Base-by-base conservation (phyloP, 2,329 filamentous ascomycete genomes). In the Gaeumannomyces tritici region DNA sequence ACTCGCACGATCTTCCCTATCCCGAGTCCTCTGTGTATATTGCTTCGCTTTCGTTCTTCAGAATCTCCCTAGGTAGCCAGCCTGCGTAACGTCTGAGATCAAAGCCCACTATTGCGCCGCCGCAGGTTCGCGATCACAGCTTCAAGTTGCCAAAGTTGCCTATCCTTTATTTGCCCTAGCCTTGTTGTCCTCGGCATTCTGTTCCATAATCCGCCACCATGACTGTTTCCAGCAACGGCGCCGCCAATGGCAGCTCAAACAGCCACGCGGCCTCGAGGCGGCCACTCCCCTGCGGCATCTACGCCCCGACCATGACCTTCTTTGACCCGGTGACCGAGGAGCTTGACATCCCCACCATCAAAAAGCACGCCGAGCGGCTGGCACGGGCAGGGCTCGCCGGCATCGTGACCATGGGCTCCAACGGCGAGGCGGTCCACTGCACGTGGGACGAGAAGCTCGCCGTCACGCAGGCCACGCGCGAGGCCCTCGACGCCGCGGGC, bases 231-330 rank as follows among this genome's bases (percentile, higher is more conserved):
- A 74, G 70, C 65, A 72, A 74, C 65, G 73, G 73, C 64, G 27
- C 51, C 27, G 27, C 28, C 54, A 61, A 33, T n/a, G 54, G 51
- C 51, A 15, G 47, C 26, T 5, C 60, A 26, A 61, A 56, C 28
- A 72, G 74, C 63, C 71, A 74, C 67, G 66, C 72, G 64, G 71
- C 74, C 66, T 66, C 75, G 24, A 77, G 77, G 65, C 77, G 82
- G 63, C 81, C 87, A 66, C 83, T 96, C 62, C 88, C 89, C 57
- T 88, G 88, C 70, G 90, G 91, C 73, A 92, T 95, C 73, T 96
- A 95, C 75, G 89, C 89, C 64, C 91, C 91, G 29, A 93, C 89
- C 64, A 91, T 95, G 87, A 96, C 91, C 70, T 96, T 96, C 75
- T 96, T 96, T 79, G 80, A 93, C 75, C 82, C 88, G 8, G 83